A percentile compares a stretch with the other conserved stretches of the same genome.
These are phyloP conservation scores for Clavulina sp. DNA, from an alignment of 768 basidiomycete genomes.

Conservation along the genomic window DNA sequence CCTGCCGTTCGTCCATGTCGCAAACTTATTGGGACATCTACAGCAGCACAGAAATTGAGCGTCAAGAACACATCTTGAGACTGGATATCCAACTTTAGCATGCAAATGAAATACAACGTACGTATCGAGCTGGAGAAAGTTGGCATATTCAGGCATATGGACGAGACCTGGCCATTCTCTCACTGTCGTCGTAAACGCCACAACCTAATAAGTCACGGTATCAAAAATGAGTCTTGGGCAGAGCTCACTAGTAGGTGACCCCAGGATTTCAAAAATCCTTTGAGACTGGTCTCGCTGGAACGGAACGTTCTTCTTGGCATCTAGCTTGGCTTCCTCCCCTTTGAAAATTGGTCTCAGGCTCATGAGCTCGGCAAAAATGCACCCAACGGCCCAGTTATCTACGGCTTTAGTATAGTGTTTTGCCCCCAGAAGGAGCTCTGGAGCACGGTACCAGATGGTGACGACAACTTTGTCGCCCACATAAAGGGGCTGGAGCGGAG, in stretches of 20 bases:
- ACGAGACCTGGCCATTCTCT: slow-evolving; percentile 73
- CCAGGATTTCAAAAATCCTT: slow-evolving; percentile 91
- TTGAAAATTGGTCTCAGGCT: slow-evolving; percentile 95
- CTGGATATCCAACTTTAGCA: background rate
- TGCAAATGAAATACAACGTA: slow-evolving; percentile 21
- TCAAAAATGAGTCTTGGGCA: background rate
- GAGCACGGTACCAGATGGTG: slow-evolving; percentile 98
- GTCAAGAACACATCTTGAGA: slow-evolving; percentile 1
- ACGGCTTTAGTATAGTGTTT: slow-evolving; percentile 96
- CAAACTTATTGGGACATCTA: too few species aligned
- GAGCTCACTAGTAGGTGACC: slow-evolving; percentile 62
- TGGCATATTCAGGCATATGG: slow-evolving; percentile 78
- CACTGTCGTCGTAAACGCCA: slow-evolving; percentile 28
- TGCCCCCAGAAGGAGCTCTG: slow-evolving; percentile 88
- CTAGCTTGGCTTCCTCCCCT: slow-evolving; percentile 95
- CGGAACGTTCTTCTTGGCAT: slow-evolving; percentile 91
- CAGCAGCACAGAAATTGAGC: too few species aligned
- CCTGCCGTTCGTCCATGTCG: slow-evolving; percentile 17
- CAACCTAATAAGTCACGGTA: background rate
- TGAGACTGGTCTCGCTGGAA: slow-evolving; percentile 91
- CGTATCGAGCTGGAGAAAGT: slow-evolving; percentile 63
- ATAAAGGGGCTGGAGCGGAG: slow-evolving; percentile 81
- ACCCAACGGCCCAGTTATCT: slow-evolving; percentile 95
- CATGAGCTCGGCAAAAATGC: slow-evolving; percentile 90
- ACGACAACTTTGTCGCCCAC: slow-evolving; percentile 97